These are phyloP conservation scores for Orbilia brochopaga DNA, from an alignment of 2,329 filamentous ascomycete genomes.

Conservation along the genomic window DNA sequence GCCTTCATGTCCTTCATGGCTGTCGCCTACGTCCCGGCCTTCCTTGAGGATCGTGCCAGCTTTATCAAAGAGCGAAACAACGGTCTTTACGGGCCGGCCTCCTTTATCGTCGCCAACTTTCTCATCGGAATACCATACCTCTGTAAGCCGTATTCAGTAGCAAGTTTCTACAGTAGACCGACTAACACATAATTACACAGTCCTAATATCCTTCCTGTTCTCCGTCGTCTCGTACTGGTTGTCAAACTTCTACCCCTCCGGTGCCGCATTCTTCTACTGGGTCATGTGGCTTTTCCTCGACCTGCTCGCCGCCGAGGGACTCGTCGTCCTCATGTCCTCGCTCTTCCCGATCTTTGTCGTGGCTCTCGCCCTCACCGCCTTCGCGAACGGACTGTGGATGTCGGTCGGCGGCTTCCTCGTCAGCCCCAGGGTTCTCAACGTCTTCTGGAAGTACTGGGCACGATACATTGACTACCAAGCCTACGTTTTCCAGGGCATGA, in stretches of 20 bases:
- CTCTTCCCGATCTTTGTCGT: slow-evolving; percentile 81
- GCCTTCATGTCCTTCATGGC: slow-evolving; percentile 83
- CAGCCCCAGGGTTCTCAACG: slow-evolving; percentile 72
- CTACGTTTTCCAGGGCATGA: slow-evolving; percentile 90
- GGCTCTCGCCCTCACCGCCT: slow-evolving; percentile 77
- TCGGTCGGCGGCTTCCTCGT: slow-evolving; percentile 83
- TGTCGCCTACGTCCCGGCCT: slow-evolving; percentile 82
- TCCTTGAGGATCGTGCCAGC: slow-evolving; percentile 75
- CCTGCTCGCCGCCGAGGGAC: slow-evolving; percentile 78
- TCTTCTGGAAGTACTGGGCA: slow-evolving; percentile 85
- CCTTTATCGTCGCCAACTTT: slow-evolving; percentile 79
- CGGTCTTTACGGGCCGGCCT: slow-evolving; percentile 75
- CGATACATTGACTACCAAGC: slow-evolving; percentile 87
- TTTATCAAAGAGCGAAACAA: slow-evolving; percentile 81
- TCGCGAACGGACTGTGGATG: slow-evolving; percentile 91
- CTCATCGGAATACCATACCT: slow-evolving; percentile 80
- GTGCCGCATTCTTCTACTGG: slow-evolving; percentile 74
- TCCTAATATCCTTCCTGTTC: slow-evolving; percentile 77
- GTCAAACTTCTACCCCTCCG: slow-evolving; percentile 72
- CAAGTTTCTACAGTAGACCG: neutral
- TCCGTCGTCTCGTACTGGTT: slow-evolving; percentile 80
- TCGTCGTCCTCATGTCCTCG: slow-evolving; percentile 76
- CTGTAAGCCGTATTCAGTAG: slow-evolving; percentile 56
- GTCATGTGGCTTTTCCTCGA: slow-evolving; percentile 86
- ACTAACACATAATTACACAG: slow-evolving; percentile 55